phyloP scores from a whole-genome alignment of 306 rosid genomes.

The Echinosophora koreensis region DNA sequence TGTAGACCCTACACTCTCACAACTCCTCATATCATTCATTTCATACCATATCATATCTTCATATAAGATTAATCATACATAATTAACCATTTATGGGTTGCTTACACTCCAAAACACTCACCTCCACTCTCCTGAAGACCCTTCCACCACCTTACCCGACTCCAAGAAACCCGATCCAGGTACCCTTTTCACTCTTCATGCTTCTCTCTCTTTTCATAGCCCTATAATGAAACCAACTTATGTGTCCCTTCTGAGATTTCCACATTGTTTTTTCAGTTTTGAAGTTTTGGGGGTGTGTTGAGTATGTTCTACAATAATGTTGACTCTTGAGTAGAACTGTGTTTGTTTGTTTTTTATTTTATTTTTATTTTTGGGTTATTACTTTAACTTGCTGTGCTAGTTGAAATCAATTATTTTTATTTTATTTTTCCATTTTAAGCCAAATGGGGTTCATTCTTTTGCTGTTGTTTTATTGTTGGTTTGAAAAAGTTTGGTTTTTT shows the following conservation, averaged over 20 bases:
- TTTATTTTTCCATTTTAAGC: background rate
- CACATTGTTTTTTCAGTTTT: slow-evolving; percentile 4
- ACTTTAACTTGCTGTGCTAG: background rate
- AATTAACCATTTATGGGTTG: slow-evolving; percentile 61
- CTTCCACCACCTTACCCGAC: slow-evolving; percentile 61
- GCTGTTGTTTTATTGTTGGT: background rate
- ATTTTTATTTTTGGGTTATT: slow-evolving; percentile 2
- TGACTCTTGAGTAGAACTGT: background rate
- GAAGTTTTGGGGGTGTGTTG: background rate
- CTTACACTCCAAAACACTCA: slow-evolving; percentile 70
- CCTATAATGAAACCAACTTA: background rate
- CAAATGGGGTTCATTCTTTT: slow-evolving; percentile 27
- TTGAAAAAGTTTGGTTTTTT: slow-evolving; percentile 34
- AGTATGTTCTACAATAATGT: background rate
- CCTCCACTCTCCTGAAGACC: slow-evolving; percentile 74
- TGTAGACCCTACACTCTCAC: slow-evolving; percentile 24
- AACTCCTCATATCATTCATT: background rate
- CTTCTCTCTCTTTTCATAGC: background rate
- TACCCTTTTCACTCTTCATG: slow-evolving; percentile 21
- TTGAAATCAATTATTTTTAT: background rate
- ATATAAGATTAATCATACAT: background rate
- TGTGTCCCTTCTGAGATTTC: slow-evolving; percentile 1
- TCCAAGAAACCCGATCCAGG: slow-evolving; percentile 72
- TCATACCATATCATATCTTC: background rate
- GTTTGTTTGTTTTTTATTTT: background rate